phyloP scores from a whole-genome alignment of 257 asterid genomes.

The Scutellaria galericulata region DNA sequence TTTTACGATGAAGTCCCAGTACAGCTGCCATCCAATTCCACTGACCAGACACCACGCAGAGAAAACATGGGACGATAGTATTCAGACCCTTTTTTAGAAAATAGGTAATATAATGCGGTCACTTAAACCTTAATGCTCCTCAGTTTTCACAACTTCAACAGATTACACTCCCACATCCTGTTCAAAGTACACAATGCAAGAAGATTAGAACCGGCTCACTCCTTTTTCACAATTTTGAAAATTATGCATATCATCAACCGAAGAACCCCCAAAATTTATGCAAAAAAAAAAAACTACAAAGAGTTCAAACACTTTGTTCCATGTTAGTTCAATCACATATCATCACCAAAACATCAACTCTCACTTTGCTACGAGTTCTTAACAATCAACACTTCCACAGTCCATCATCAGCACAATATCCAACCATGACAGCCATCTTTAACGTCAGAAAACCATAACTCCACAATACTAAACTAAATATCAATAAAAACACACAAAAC shows the following conservation, averaged over 20 bases:
- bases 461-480: not conserved
- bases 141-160: conserved; percentile 30
- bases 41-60: conserved; percentile 40
- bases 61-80: conserved; percentile 54
- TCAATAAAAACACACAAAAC: not conserved
- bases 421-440: conserved; percentile 15
- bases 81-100: conserved; percentile 11
- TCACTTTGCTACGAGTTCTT: not conserved
- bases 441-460: conserved; percentile 12
- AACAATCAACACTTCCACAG: conserved; percentile 19
- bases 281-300: conserved; percentile 29
- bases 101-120: conserved; percentile 14
- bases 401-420: conserved; percentile 17
- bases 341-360: not conserved
- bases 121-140: conserved; percentile 27
- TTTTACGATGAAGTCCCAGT: conserved; percentile 69
- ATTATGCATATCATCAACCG: not conserved
- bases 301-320: not conserved
- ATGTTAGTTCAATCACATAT: not conserved
- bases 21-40: conserved; percentile 62
- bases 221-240: not conserved
- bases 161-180: conserved; percentile 38
- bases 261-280: not conserved
- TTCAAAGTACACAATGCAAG: conserved; percentile 24
- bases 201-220: conserved; percentile 27